phyloP scores from a whole-genome alignment of 129 eudicot species.

The Erigeron canadensis region DNA sequence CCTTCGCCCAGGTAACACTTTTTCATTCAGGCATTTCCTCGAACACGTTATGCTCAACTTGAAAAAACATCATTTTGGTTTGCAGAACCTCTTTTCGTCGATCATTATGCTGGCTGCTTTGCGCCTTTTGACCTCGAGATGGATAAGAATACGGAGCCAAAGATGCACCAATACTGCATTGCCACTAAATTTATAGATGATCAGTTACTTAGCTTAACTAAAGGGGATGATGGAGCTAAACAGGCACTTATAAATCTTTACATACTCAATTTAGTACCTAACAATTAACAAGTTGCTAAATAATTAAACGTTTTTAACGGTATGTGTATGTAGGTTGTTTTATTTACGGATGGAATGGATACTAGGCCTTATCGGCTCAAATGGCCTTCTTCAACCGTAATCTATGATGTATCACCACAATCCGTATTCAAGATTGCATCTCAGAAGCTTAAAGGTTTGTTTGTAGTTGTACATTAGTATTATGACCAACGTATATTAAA shows the following conservation, averaged over 20 bases:
- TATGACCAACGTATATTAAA: too few species aligned
- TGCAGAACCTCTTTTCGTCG: conserved; percentile 84
- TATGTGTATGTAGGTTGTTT: conserved; percentile 61
- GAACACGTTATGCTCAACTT: background rate
- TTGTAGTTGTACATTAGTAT: background rate
- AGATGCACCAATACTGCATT: conserved; percentile 50
- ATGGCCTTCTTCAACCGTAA: conserved; percentile 76
- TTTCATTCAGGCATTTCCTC: conserved; percentile 22
- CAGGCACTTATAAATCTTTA: conserved; percentile 48
- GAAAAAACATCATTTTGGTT: background rate
- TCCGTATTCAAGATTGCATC: conserved; percentile 47
- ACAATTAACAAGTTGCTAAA: background rate
- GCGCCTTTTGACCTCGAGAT: conserved; percentile 36
- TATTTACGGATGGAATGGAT: conserved; percentile 96
- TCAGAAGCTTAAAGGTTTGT: conserved; percentile 68
- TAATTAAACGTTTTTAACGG: conserved; percentile 1
- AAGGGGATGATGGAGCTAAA: conserved; percentile 54
- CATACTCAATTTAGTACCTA: background rate
- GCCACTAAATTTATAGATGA: conserved; percentile 87
- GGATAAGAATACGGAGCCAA: conserved; percentile 18
- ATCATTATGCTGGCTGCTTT: conserved; percentile 78
- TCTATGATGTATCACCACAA: conserved; percentile 76
- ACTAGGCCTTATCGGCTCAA: conserved; percentile 83
- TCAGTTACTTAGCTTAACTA: conserved; percentile 44
- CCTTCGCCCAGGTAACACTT: conserved; percentile 54